Base-by-base conservation (phyloP, 768 basidiomycete species). In the Amanita muscaria region DNA sequence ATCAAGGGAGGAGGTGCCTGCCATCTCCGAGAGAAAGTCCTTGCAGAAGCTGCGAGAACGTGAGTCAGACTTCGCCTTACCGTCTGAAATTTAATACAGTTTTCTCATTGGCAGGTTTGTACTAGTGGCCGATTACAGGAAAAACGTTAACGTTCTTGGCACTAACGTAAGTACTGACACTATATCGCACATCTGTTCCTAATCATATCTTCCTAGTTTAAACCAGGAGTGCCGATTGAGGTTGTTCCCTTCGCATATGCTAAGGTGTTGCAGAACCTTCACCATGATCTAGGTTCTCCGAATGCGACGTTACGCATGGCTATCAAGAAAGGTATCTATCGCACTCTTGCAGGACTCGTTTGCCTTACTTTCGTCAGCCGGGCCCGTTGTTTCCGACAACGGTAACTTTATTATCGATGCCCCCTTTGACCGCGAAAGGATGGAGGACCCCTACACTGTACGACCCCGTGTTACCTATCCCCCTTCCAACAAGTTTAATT, bases 1-100 rank as follows among this genome's bases (percentile, higher is more conserved):
- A 93, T 99, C 67, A 98, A 99, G 65, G 94, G 89, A 5, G 94
- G 94, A 46, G 94, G 94, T 2, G 94, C 91, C 1, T 97, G 94
- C 60, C 96, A 98, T 53, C 66, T 98, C 25, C 78, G 93, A 22
- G 96, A 99, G 66, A 99, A 99, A 62, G 92, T 99, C 5, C 76
- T 99, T 11, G 96, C 96, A 1, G 96, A 99, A 61, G 93, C 92
- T 24, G 96, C 96, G 9, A 74, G 75, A 49, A 90, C 85, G 79
- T 88, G 46, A 47, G 80, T 6, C 12, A 34, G 29, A 24, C 48
- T 47, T 27, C 43, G n/a, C 41, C 15, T 35, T 21, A 29, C 24
- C 16, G 21, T 33, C 14, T 40, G 18, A 1, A 3, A 3, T 12
- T 31, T 42, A 33, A 31, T 40, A 16, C 49, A 32, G 22, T 44